A percentile compares a stretch with the other conserved stretches of the same genome.
phyloP scores from a whole-genome alignment of 345 rosid genomes.

The Boechera retrofracta region DNA sequence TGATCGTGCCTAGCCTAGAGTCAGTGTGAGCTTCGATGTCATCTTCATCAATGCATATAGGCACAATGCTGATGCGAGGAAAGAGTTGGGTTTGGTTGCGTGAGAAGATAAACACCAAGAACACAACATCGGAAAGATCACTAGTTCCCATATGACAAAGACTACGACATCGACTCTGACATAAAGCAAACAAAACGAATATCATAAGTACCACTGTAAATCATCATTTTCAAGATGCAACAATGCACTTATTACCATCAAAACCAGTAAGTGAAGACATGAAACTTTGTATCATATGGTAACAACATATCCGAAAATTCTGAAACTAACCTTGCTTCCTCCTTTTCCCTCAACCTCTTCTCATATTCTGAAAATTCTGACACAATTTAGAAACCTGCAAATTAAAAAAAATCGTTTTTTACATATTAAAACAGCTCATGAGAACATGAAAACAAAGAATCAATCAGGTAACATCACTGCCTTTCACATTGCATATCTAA shows the following conservation, averaged over 20 bases:
- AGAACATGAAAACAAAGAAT: conserved; percentile 3
- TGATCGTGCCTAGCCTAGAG: neutral
- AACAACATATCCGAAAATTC: too few relatives aligned
- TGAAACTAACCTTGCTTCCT: conserved; percentile 46
- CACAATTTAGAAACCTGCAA: conserved; percentile 17
- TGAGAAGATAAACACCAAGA: conserved; percentile 56
- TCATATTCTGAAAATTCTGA: conserved; percentile 21
- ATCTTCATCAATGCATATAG: conserved; percentile 21
- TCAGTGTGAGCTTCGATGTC: conserved; percentile 12
- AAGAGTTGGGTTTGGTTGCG: conserved; percentile 11
- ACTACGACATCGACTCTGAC: conserved; percentile 93
- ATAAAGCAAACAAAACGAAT: conserved; percentile 15
- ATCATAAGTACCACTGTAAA: conserved; percentile 12
- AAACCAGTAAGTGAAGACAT: too few relatives aligned
- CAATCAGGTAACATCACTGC: conserved; percentile 1
- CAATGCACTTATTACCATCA: neutral
- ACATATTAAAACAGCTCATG: neutral
- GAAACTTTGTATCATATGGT: too few relatives aligned
- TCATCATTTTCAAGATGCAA: neutral
- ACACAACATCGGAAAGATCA: conserved; percentile 59
- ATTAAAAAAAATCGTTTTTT: neutral
- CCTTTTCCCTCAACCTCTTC: conserved; percentile 74
- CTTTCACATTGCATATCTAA: neutral
- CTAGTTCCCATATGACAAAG: conserved; percentile 92
- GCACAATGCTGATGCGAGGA: neutral